These are phyloP conservation scores for Eutrema heterophyllum DNA, from an alignment of 345 rosid species.

Conservation along the genomic window DNA sequence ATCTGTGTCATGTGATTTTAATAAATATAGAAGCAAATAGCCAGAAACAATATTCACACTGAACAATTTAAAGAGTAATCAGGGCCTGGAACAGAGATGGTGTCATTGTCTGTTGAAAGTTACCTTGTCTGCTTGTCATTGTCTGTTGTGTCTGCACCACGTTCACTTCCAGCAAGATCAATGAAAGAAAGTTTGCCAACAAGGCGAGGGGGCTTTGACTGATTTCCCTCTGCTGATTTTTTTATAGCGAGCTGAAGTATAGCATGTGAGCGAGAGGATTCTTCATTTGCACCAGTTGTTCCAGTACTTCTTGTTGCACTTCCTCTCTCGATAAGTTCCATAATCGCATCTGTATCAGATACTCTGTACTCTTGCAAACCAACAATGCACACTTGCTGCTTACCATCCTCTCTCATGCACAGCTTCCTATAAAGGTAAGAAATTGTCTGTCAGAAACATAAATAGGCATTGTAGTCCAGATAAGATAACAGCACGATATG, in stretches of 20 bases:
- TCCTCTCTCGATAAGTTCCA: constrained; percentile 95
- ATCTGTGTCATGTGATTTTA: constrained; percentile 41
- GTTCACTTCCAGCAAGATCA: constrained; percentile 99
- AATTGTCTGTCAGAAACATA: background rate
- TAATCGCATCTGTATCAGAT: constrained; percentile 87
- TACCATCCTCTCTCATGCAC: constrained; percentile 99
- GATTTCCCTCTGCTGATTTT: constrained; percentile 74
- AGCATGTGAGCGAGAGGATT: constrained; percentile 98
- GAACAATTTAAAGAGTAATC: background rate
- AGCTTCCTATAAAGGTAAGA: constrained; percentile 51
- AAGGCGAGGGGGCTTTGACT: constrained; percentile 82
- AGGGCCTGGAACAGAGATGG: background rate
- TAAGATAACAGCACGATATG: background rate
- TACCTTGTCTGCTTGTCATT: constrained; percentile 98
- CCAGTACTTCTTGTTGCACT: constrained; percentile 90
- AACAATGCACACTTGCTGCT: constrained; percentile 96
- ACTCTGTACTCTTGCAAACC: constrained; percentile 96
- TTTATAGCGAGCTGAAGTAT: constrained; percentile 94
- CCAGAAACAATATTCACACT: constrained; percentile 6
- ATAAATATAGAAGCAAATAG: background rate
- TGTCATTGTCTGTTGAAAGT: too few species aligned
- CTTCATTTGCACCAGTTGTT: constrained; percentile 98
- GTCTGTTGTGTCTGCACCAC: constrained; percentile 99
- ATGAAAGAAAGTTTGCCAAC: constrained; percentile 96
- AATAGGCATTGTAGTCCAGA: constrained; percentile 7